Base-by-base conservation (phyloP, 129 eudicot species). In the Artemisia tridentata region DNA sequence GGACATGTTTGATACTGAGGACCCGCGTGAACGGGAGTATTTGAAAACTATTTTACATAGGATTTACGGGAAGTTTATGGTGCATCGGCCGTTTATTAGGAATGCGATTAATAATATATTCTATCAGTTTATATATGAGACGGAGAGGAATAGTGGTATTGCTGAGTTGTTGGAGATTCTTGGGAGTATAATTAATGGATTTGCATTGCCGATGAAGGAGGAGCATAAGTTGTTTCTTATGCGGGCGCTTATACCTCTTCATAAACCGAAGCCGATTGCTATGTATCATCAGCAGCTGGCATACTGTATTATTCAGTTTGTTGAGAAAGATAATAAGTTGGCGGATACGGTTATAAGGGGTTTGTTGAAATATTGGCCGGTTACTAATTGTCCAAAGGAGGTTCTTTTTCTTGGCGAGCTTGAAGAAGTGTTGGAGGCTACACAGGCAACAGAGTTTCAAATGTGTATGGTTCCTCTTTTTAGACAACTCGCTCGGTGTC, bases 11-110 rank as follows among this genome's bases (percentile, higher is more conserved):
- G 89, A 91, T 81, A 86, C 97, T 0, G 96, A 91, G 82, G 97
- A 91, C 64, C 88, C 85, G 3, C 80, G 96, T 69, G 97, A 91
- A 47, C 87, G 96, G 21, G 96, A 91, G 60, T 91, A 86, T 82
- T 71, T 88, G 71, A 91, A 88, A 73, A 91, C 97, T 18, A 86
- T 91, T 25, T 77, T 91, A 15, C 97, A 91, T 70, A 82, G 97
- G 62, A 86, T 91, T 74, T 91, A 91, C 56, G 97, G 97, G 69
- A 88, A 86, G 68, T 91, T 91, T 56, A 91, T 91, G 97, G 97
- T 88, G 60, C 97, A 88, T 64, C 86, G 97, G 9, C 97, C 97
- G 0, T 91, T 91, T 78, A 91, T 91, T 53, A 83, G 97, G 81
- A 91, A 86, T 62, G 90, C 86, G 7, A 91, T 91, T 41, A 91